Evolutionary conservation across 78 protist genomes (phyloP), one percentile per base, ranked within the genome.

Genomic region (Cavenderia fasciculata): DNA sequence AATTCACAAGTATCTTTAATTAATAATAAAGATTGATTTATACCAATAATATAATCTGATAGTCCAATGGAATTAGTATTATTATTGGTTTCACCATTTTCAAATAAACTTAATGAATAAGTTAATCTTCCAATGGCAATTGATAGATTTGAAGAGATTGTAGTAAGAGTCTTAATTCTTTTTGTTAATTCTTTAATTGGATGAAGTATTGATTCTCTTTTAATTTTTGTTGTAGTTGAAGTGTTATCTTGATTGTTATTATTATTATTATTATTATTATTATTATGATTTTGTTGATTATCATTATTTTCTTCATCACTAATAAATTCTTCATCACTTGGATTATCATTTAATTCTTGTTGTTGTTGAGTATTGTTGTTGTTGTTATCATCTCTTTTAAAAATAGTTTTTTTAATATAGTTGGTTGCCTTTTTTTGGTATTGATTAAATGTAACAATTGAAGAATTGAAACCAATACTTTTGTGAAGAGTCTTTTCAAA

Each of bases 111-210:
- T n/a, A 82, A 44, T 12, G 41, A 56, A 47, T 34, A 68, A 10
- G 79, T 43, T 29, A 82, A 29, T 82, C 90, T 49, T 43, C 90
- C 90, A 68, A 82, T 82, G 16, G 59, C 21, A 19, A 44, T 72
- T 6, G 90, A 34, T 6, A 68, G 19, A 29, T 11, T 54, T 59
- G 25, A 54, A n/a, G 25, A 51, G 44, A 2, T 23, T 47, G 14
- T 68, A n/a, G n/a, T 40, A 43, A 82, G 33, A 44, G 40, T 52
- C 18, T 52, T 34, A 21, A 82, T 46, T 57, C 52, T 65, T 36
- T 46, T 4, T 31, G 29, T 43, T 11, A 82, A 27, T 56, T 82
- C 62, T n/a, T 66, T 43, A 10, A n/a, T 68, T 49, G 90, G 90
- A 44, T 82, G 90, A 31, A 38, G 12, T 4, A 82, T 41, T n/a